These are phyloP conservation scores for Microsporum canis DNA, from an alignment of 2,329 filamentous ascomycete genomes.

Conservation along the genomic window DNA sequence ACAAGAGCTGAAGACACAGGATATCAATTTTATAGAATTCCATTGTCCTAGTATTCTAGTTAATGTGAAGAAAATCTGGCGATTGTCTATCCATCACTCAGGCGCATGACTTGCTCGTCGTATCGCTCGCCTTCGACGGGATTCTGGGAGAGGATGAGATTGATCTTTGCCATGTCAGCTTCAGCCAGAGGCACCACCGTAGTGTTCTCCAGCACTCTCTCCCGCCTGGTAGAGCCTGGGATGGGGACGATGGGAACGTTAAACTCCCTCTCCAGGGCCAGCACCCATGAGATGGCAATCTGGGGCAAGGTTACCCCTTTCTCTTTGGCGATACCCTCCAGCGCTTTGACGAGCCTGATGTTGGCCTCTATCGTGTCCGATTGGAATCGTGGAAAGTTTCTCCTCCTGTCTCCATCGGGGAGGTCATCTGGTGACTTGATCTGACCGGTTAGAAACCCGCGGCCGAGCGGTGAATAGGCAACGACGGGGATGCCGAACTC, in stretches of 20 bases:
- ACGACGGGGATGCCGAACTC: constrained; percentile 48
- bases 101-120: not conserved
- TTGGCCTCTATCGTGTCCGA: constrained; percentile 40
- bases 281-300: constrained; percentile 41
- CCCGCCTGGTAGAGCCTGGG: constrained; percentile 19
- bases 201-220: constrained; percentile 5
- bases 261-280: constrained; percentile 27
- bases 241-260: constrained; percentile 16
- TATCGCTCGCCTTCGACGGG: constrained; percentile 2
- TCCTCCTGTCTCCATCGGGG: constrained; percentile 37
- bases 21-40: not conserved
- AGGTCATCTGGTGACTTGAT: constrained; percentile 39
- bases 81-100: not conserved
- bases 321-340: constrained; percentile 35
- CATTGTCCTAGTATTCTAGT: not conserved
- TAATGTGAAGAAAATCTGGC: not conserved
- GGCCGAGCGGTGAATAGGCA: constrained; percentile 49
- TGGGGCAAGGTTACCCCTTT: constrained; percentile 38
- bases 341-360: constrained; percentile 37
- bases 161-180: constrained; percentile 2
- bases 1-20: too few relatives aligned
- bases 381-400: constrained; percentile 38
- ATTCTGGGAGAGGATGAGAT: not conserved
- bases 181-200: not conserved
- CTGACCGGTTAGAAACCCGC: constrained; percentile 44